Evolutionary conservation across 805 yeast species (phyloP), one percentile per base, ranked within the genome.

Genomic region (Saccharomycopsis malanga): DNA sequence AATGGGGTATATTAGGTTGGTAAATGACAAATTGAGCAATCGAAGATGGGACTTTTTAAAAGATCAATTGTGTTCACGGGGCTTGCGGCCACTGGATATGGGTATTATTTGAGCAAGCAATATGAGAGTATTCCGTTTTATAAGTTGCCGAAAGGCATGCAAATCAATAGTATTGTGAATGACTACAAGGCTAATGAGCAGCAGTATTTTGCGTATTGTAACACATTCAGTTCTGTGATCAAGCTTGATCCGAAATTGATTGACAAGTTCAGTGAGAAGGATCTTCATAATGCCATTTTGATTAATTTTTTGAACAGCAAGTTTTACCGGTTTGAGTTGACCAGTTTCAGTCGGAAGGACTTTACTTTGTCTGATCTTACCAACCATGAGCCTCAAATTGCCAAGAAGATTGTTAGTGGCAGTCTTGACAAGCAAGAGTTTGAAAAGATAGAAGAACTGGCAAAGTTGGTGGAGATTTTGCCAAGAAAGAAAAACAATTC

Each of bases 41-140:
- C 23, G 23, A 42, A 32, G 7, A 48, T 48, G 52, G 48, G 45
- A 5, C 24, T 42, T 14, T 20, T 51, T n/a, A 45, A 36, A 35
- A 48, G 40, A 45, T 27, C 50, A 2, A 7, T 51, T 10, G 12
- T 48, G 2, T 35, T 34, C 20, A 12, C 37, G 6, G 45, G 43
- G 9, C 7, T 29, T 18, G 42, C 34, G 4, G 47, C 42, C 6
- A 34, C 27, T 7, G 50, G 53, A 2, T 51, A 51, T 34, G 54
- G 54, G 4, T 48, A 48, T 34, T 51, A 51, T 36, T 39, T 51
- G 9, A 43, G 50, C 34, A 42, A 44, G n/a, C 29, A 48, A 18
- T 51, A 51, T 27, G 40, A 41, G 17, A 46, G 45, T 42, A 48
- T 48, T 35, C 54, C 54, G 10, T 48, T 48, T 39, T 51, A 51